A percentile compares a stretch with the other conserved stretches of the same genome.
phyloP scores from a whole-genome alignment of 73 alveolate genomes.

The Tetrahymena malaccensis region DNA sequence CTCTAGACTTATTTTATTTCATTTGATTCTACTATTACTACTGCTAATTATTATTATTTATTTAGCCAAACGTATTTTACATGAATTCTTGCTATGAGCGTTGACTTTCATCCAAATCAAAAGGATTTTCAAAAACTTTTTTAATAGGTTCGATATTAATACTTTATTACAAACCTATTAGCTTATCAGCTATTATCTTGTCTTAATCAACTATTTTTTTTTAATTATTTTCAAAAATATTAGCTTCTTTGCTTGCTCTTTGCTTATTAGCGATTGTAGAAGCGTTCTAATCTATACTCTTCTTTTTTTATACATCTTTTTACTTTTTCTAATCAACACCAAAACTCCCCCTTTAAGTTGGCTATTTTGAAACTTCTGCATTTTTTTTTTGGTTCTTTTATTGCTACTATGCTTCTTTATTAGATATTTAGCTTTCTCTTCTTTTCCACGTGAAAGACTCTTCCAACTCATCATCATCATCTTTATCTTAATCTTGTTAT shows the following conservation, averaged over 20 bases:
- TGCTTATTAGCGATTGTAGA: not conserved
- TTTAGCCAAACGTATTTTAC: not conserved
- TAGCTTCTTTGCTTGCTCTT: not conserved
- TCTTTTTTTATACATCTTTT: not conserved
- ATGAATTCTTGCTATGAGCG: not conserved
- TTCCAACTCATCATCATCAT: not conserved
- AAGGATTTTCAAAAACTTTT: not conserved
- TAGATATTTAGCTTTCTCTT: not conserved
- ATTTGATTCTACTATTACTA: not conserved
- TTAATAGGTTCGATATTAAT: not conserved
- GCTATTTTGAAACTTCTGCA: not conserved
- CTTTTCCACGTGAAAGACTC: not conserved
- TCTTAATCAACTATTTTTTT: not conserved
- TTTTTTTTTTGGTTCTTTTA: not conserved
- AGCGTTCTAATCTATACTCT: not conserved
- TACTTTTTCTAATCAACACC: not conserved
- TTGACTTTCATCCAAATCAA: not conserved
- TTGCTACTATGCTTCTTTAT: not conserved
- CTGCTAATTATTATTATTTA: not conserved
- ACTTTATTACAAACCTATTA: not conserved
- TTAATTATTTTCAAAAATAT: not conserved
- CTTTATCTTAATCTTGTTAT: not conserved
- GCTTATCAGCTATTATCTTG: not conserved
- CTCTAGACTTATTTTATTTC: not conserved
- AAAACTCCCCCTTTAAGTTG: not conserved